Base-by-base conservation (phyloP, 305 asterid genomes). In the Solanum chacoense region DNA sequence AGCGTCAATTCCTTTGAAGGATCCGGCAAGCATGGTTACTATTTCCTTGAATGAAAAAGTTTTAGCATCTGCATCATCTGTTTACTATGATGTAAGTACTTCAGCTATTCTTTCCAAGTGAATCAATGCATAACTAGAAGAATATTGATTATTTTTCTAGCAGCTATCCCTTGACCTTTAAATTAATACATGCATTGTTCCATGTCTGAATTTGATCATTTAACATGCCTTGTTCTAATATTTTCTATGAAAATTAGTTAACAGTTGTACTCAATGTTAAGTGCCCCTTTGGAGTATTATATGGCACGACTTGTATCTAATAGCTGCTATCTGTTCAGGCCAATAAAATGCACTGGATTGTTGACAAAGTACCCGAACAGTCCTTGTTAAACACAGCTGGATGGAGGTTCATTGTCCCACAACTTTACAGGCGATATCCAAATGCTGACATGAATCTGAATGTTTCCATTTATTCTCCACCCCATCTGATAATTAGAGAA, bases 401-500 rank as follows among this genome's bases (percentile, higher is more conserved):
- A 85, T 98, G 99, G 98, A 95, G 95, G 88, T 95, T 91, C 90
- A 89, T 96, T 77, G 75, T 98, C 89, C 99, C 99, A 29, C 94
- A 92, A 93, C 91, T 98, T 92, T 98, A 98, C 95, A 95, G 90
- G 91, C 90, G 76, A 92, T 98, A 95, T 87, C 99, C 99, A 37
- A 91, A 98, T 86, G 91, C 89, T 69, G 94, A 94, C 86, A 92
- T 98, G 96, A 92, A 83, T 92, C 92, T 98, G 89, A 95, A 96
- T 88, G 89, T 98, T 92, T 90, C 98, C 72, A 94, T 92, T 85
- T 90, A 89, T 85, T 94, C 98, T 5, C 92, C 91, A 35, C 99
- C 99, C 31, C 88, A 86, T 69, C 91, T 95, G 91, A 84, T 90
- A 88, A 91, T 95, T 84, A 95, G 88, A 85, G 92, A 92, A 36